Evolutionary conservation across 345 rosid genomes (phyloP), one percentile per base, ranked within the genome.

Genomic region (Camelina sativa): DNA sequence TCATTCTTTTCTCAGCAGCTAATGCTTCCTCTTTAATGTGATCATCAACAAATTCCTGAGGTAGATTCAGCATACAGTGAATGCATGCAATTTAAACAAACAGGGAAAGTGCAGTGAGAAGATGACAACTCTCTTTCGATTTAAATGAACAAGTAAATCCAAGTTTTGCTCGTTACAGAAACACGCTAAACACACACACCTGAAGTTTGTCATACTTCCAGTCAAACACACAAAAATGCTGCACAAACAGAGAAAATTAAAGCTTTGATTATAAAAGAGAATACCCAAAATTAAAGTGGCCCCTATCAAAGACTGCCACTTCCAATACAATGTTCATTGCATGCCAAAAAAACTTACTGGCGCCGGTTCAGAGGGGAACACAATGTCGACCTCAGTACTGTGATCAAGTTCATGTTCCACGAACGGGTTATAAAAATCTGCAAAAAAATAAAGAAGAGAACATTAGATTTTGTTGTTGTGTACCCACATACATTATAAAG

Each of bases 391-490:
- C 80, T 58, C 97, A 3, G 95, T 87, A 68, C 84, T 88, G 78
- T 89, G 96, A 59, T 91, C 97, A 69, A 87, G 71, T 68, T 87
- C 91, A 73, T 91, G 96, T 82, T 91, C 91, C 87, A 80, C 81
- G n/a, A 91, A 81, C 44, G 98, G 98, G 38, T 94, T 80, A 71
- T 89, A 88, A 72, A 91, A 87, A 85, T 94, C 98, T 94, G 82
- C 66, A 63, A 48, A 73, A 56, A 5, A 30, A 15, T 20, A 20
- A 38, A 38, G 43, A 7, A 55, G 13, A 66, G 44, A 30, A 30
- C 8, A 8, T 47, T 23, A 47, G 62, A 48, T 69, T 28, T 43
- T 73, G 59, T 16, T 44, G 50, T 15, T 6, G 50, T 6, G 50
- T 44, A 44, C 48, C 17, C 30, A 44, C 17, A 13, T 44, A 44